Evolutionary conservation across 1,284 basidiomycete species (phyloP), one percentile per base, ranked within the genome.

Genomic region (Schizopora paradoxa): DNA sequence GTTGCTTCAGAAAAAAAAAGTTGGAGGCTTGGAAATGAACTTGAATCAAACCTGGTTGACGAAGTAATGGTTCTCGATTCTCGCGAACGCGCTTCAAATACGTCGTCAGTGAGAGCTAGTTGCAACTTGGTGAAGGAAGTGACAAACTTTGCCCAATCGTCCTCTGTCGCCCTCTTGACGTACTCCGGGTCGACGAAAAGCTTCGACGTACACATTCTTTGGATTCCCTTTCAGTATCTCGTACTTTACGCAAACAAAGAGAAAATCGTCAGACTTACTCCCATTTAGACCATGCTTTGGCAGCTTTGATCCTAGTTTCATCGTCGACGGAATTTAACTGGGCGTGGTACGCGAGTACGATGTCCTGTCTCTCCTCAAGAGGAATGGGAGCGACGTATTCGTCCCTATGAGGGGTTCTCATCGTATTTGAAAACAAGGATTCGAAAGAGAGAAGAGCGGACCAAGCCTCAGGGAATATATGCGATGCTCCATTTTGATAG

Each of bases 61-160:
- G 59, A 96, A 95, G 64, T 88, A 97, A 60, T 96, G 92, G 58
- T 91, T 90, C 67, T 96, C 93, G 51, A 96, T 94, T 36, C 83
- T 70, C 4, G 92, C 90, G 62, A 93, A 94, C 2, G 89, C 86
- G 57, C 86, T 91, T 53, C 4, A 16, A 36, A 23, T 4, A 28
- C 32, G 8, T 27, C 13, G 38, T 19, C 28, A 42, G 37, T 14
- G 32, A 36, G 16, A 16, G 36, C n/a, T 36, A 7, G n/a, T n/a
- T n/a, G n/a, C n/a, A n/a, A n/a, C n/a, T n/a, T n/a, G n/a, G n/a
- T n/a, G 25, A 23, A 39, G 31, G 16, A 45, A 41, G 21, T 22
- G 23, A 68, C 76, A 46, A 57, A 89, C 89, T 79, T 82, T 23
- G 86, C 84, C 67, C 82, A 92, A 47, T 76, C 72, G 55, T 85